phyloP scores from a whole-genome alignment of 2,329 filamentous ascomycete genomes.

The Monosporascus cannonballus region DNA sequence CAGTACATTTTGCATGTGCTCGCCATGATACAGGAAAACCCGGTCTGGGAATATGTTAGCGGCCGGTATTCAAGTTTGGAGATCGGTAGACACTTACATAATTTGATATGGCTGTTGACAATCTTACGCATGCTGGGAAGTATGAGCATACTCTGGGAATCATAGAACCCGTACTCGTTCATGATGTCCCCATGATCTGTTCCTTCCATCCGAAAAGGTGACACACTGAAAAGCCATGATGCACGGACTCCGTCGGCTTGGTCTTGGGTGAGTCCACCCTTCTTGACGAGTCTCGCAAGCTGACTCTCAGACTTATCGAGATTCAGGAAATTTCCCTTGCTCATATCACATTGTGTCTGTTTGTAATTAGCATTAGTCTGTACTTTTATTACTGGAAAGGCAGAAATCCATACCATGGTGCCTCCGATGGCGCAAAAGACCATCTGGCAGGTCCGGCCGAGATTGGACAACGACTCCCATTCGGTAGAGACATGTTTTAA shows the following conservation, averaged over 20 bases:
- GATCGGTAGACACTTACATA: not conserved
- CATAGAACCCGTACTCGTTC: not conserved
- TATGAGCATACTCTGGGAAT: not conserved
- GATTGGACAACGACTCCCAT: conserved; percentile 14
- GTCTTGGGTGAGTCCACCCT: not conserved
- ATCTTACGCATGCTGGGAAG: not conserved
- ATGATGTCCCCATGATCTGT: not conserved
- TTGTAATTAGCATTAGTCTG: not conserved
- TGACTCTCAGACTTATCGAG: not conserved
- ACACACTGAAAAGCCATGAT: not conserved
- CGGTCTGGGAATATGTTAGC: conserved; percentile 8
- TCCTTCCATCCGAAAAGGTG: not conserved
- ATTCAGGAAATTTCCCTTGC: not conserved
- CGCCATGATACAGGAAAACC: conserved; percentile 8
- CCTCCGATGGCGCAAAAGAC: conserved; percentile 6
- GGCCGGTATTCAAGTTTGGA: not conserved
- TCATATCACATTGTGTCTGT: not conserved
- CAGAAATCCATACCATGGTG: conserved; percentile 11
- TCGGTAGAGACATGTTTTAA: conserved; percentile 6
- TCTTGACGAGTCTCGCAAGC: not conserved
- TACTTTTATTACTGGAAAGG: not conserved
- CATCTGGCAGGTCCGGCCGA: conserved; percentile 16
- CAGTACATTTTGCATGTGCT: conserved; percentile 13
- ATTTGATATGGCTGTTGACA: not conserved
- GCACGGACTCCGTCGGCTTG: not conserved